A percentile compares a stretch with the other conserved stretches of the same genome.
phyloP scores from a whole-genome alignment of 352 stramenopile genomes.

The Aphanomyces invadans region DNA sequence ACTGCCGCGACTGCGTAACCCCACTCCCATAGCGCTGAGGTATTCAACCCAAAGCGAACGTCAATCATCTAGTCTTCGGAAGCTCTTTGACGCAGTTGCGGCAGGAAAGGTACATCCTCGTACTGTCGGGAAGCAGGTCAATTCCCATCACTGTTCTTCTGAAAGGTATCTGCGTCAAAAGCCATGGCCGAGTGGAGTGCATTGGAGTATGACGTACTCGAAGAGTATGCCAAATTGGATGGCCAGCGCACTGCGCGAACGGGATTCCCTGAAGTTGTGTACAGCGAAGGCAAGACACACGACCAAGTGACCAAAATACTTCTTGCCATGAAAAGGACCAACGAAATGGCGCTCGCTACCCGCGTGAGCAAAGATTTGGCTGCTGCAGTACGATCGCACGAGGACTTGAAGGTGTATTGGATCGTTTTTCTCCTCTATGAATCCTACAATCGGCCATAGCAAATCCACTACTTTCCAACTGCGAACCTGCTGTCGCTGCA shows the following conservation, averaged over 20 bases:
- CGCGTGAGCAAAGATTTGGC: slow-evolving; percentile 38
- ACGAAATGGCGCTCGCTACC: slow-evolving; percentile 74
- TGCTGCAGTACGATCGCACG: background rate
- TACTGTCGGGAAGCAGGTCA: background rate
- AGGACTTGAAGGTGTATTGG: slow-evolving; percentile 7
- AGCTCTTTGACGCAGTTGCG: slow-evolving; percentile 17
- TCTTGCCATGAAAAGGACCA: slow-evolving; percentile 62
- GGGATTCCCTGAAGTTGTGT: slow-evolving; percentile 94
- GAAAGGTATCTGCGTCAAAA: slow-evolving; percentile 5
- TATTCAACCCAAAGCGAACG: background rate
- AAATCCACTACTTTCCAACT: slow-evolving; percentile 55
- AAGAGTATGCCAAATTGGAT: slow-evolving; percentile 51
- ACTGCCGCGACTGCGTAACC: background rate
- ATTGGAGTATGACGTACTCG: slow-evolving; percentile 21
- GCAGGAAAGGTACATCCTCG: background rate
- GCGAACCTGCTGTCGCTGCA: slow-evolving; percentile 48
- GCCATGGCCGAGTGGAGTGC: slow-evolving; percentile 9
- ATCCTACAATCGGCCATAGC: slow-evolving; percentile 10
- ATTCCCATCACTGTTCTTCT: background rate
- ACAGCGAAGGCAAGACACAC: slow-evolving; percentile 89
- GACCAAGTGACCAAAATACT: slow-evolving; percentile 87
- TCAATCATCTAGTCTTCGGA: background rate
- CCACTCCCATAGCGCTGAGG: background rate
- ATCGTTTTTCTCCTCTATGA: background rate
- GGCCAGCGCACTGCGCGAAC: slow-evolving; percentile 78